phyloP scores from a whole-genome alignment of 2,329 filamentous ascomycete species.

The Exserohilum rostratum region DNA sequence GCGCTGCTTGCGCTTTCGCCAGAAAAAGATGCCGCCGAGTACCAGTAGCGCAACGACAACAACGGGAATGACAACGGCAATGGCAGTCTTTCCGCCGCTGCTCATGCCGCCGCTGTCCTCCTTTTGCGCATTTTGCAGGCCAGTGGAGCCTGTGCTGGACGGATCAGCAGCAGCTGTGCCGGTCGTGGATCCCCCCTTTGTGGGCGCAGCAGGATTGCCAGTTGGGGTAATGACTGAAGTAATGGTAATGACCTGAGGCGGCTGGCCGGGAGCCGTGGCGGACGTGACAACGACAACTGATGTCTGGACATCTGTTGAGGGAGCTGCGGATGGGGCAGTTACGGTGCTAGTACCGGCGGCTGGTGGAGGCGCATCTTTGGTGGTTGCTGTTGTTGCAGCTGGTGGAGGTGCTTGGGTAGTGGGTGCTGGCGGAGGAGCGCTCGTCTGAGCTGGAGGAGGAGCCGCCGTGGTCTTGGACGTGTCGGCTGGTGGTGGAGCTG shows the following conservation, averaged over 20 bases:
- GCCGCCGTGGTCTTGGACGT: not conserved
- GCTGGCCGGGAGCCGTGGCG: conserved; percentile 26
- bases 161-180: conserved; percentile 10
- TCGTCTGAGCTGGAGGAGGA: not conserved
- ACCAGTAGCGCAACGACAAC: conserved; percentile 83
- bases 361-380: conserved; percentile 6
- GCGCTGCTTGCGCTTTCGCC: conserved; percentile 84
- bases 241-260: conserved; percentile 24
- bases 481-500: conserved; percentile 13
- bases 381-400: not conserved
- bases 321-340: conserved; percentile 32
- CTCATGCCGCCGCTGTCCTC: conserved; percentile 54
- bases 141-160: conserved; percentile 17
- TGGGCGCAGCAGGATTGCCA: conserved; percentile 8
- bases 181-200: conserved; percentile 8
- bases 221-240: conserved; percentile 21
- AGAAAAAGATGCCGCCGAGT: conserved; percentile 78
- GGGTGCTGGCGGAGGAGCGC: conserved; percentile 11
- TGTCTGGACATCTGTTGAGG: conserved; percentile 26
- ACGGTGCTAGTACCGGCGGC: conserved; percentile 21
- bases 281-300: conserved; percentile 33
- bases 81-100: conserved; percentile 76
- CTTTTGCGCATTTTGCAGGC: conserved; percentile 19
- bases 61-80: conserved; percentile 93
- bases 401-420: conserved; percentile 12